Base-by-base conservation (phyloP, 257 asterid genomes). In the Datura wrightii region DNA sequence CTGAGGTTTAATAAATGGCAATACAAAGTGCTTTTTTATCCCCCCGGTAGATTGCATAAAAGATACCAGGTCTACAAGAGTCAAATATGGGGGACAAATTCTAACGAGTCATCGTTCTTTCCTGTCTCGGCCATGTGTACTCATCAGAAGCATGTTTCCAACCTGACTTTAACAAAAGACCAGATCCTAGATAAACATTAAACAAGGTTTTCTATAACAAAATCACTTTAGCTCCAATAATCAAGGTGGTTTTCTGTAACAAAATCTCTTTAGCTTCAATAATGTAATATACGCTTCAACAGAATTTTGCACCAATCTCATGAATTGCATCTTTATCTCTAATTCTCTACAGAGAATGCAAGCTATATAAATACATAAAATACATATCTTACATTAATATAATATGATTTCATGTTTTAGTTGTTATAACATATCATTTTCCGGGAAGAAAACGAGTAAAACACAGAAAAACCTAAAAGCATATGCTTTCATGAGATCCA, bases 261-360 rank as follows among this genome's bases (percentile, higher is more conserved):
- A 24, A 24, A 24, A 24, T 24, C 31, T 24, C 31, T 24, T 24
- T 24, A 24, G 31, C 31, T 24, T 0, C 42, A 4, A 69, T 69
- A 69, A 52, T 70, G 8, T n/a, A n/a, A n/a, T n/a, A n/a, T n/a
- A n/a, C n/a, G n/a, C 10, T 9, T 1, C n/a, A 13, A 44, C 5
- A 46, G n/a, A 71, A 44, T 15, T 44, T 71, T n/a, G 58, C 80
- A 72, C 41, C 58, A 46, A 46, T n/a, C n/a, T n/a, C n/a, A n/a
- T n/a, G n/a, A 42, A 44, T n/a, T 1, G 79, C 18, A 71, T 0
- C 79, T 11, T 42, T 55, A 42, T 15, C 31, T 24, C 31, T 24
- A 24, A 24, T 24, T 24, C 31, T 46, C 58, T n/a, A 72, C 41
- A 74, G 42, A 74, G 24, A 11, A 74, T 74, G 5, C n/a, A 46